Base-by-base conservation (phyloP, 768 basidiomycete genomes). In the Termitomyces sp. region DNA sequence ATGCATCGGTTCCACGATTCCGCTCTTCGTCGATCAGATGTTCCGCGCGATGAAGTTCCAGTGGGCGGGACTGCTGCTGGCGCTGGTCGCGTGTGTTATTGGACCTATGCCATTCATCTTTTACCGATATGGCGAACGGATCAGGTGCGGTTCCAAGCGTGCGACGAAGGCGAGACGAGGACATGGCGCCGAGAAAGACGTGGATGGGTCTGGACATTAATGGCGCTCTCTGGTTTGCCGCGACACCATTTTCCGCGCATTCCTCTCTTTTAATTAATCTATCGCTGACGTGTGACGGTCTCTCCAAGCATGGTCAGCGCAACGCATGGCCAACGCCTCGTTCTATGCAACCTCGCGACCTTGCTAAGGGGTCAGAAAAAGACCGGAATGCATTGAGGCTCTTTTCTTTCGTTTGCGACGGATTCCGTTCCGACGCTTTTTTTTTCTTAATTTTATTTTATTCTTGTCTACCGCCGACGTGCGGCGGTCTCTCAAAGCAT, bases 51-150 rank as follows among this genome's bases (percentile, higher is more conserved):
- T 77, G 72, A 69, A 70, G 0, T 75, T 76, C 66, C 76, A 77
- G 60, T 76, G 62, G 16, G 74, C 74, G 16, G 74, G 74, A 7
- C 59, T 75, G 34, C 60, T 76, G 24, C 65, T 77, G 8, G 75
- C 74, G 5, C 55, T 73, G 9, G 58, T 75, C 10, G 64, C 70
- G 9, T 62, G 68, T 3, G 65, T 61, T 5, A 75, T 77, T 41
- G 65, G 65, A 15, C 75, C 76, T 9, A 75, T 77, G 53, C 74
- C 75, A 15, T 78, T 75, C 55, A 60, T 78, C 12, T 77, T 78
- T 55, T 76, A 68, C 50, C 60, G 61, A 49, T 72, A 71, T 60
- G 82, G 82, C 4, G 71, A 73, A 28, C 59, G 47, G 33, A 79
- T 84, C 47, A 68, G 83, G 52, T 34, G 34, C n/a, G 24, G 51